Evolutionary conservation across 176 grass and related monocot genomes (phyloP).

Genomic region (Oryza brachyantha): DNA sequence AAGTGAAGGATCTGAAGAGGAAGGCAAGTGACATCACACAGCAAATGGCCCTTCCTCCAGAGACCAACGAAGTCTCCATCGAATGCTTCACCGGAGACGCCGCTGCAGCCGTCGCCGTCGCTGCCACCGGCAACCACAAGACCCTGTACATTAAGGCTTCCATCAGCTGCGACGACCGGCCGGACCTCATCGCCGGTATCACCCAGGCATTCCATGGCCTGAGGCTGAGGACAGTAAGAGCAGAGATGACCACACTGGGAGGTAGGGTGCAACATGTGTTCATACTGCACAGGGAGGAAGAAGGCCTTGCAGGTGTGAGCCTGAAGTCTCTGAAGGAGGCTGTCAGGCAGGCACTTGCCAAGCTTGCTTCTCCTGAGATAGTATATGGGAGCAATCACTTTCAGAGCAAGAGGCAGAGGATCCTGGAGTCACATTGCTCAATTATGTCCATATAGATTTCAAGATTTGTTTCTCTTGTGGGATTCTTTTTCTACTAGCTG

Average conservation of each 20-base stretch:
- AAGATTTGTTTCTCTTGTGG: background rate
- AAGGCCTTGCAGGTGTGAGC: background rate
- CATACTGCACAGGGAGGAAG: slow-evolving; percentile 30
- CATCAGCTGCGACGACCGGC: slow-evolving; percentile 47
- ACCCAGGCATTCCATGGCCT: slow-evolving; percentile 33
- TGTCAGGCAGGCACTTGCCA: slow-evolving; percentile 37
- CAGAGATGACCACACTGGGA: slow-evolving; percentile 36
- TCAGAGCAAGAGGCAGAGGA: slow-evolving; percentile 47
- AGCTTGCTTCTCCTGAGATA: slow-evolving; percentile 33
- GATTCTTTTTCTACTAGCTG: slow-evolving; percentile 1
- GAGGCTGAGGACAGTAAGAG: slow-evolving; percentile 35
- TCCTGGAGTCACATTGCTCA: slow-evolving; percentile 37
- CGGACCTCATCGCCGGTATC: slow-evolving; percentile 39
- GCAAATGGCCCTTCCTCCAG: slow-evolving; percentile 7
- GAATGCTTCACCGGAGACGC: slow-evolving; percentile 21
- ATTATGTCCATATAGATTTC: slow-evolving; percentile 43
- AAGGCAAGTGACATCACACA: slow-evolving; percentile 35
- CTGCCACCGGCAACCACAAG: background rate
- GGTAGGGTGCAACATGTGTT: slow-evolving; percentile 47
- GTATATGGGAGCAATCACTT: slow-evolving; percentile 6
- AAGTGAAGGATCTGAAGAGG: slow-evolving; percentile 61
- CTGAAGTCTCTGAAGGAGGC: slow-evolving; percentile 47
- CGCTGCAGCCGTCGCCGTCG: fast-evolving
- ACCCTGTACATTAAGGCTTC: slow-evolving; percentile 34
- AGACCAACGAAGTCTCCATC: slow-evolving; percentile 33